phyloP scores from a whole-genome alignment of 768 basidiomycete genomes.

The Boletus pseudo-olivaceus region DNA sequence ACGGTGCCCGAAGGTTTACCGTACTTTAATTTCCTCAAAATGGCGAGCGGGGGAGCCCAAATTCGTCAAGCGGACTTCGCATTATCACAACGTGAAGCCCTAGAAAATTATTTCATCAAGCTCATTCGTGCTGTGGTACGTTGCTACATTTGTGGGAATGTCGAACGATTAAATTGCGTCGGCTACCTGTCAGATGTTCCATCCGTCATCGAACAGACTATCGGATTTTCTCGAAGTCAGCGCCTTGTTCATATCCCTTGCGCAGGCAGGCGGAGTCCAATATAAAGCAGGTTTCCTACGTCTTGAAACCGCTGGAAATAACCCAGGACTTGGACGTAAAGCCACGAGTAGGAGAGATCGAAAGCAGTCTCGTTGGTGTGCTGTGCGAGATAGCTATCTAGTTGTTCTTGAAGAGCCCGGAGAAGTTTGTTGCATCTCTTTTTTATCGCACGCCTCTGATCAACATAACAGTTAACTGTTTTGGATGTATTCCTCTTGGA shows the following conservation, averaged over 20 bases:
- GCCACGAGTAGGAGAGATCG: conserved; percentile 55
- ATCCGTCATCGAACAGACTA: conserved; percentile 85
- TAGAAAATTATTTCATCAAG: conserved; percentile 86
- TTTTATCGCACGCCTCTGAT: neutral
- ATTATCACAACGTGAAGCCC: conserved; percentile 69
- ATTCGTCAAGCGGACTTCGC: conserved; percentile 74
- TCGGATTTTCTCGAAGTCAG: conserved; percentile 91
- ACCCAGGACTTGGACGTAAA: conserved; percentile 61
- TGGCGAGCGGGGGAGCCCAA: conserved; percentile 50
- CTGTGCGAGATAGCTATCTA: conserved; percentile 88
- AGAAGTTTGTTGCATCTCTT: conserved; percentile 49
- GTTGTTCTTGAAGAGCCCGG: conserved; percentile 85
- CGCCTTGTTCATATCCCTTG: conserved; percentile 77
- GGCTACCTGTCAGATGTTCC: conserved; percentile 73
- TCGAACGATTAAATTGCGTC: neutral
- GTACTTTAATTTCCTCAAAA: conserved; percentile 82
- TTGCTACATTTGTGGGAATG: neutral
- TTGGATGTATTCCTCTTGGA: conserved; percentile 96
- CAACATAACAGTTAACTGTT: conserved; percentile 54
- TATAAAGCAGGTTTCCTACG: conserved; percentile 86
- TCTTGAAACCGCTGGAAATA: conserved; percentile 51
- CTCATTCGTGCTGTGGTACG: conserved; percentile 87
- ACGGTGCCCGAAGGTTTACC: conserved; percentile 58
- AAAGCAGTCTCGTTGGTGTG: conserved; percentile 81
- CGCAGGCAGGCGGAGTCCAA: conserved; percentile 78